phyloP scores from a whole-genome alignment of 768 basidiomycete species.

The Lentinula aciculospora region DNA sequence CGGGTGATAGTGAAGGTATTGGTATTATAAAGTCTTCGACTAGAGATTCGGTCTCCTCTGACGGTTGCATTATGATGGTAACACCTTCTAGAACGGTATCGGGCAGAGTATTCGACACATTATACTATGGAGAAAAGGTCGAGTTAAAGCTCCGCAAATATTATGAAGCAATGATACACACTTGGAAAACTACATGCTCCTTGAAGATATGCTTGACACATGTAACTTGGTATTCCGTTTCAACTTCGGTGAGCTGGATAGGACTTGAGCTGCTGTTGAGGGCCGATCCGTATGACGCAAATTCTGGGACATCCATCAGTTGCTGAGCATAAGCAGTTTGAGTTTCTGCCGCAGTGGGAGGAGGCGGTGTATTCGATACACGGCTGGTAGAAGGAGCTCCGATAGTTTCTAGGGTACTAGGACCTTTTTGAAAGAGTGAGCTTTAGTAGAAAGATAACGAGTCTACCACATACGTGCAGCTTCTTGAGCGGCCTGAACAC shows the following conservation, averaged over 20 bases:
- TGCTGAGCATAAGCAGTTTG: slow-evolving; percentile 86
- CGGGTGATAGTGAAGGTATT: slow-evolving; percentile 58
- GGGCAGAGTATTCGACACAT: slow-evolving; percentile 93
- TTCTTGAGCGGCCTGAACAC: slow-evolving; percentile 86
- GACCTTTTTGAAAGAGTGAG: slow-evolving; percentile 42
- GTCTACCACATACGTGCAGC: slow-evolving; percentile 61
- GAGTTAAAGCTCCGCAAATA: background rate
- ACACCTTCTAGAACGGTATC: slow-evolving; percentile 95
- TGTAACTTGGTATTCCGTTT: slow-evolving; percentile 96
- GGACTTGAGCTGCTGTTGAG: slow-evolving; percentile 81
- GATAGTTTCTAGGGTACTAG: slow-evolving; percentile 83
- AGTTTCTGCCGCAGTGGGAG: slow-evolving; percentile 81
- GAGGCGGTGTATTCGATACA: slow-evolving; percentile 54
- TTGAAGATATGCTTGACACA: slow-evolving; percentile 97
- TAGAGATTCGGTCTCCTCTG: slow-evolving; percentile 64
- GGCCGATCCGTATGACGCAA: slow-evolving; percentile 79
- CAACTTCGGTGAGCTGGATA: slow-evolving; percentile 85
- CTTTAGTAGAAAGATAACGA: background rate
- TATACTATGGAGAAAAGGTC: slow-evolving; percentile 57
- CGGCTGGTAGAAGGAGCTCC: slow-evolving; percentile 62
- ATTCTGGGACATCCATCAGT: slow-evolving; percentile 80
- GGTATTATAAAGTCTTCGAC: slow-evolving; percentile 96
- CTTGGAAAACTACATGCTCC: slow-evolving; percentile 96
- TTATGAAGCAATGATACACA: slow-evolving; percentile 27
- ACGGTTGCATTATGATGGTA: slow-evolving; percentile 87